These are phyloP conservation scores for Magnusiomyces paraingens DNA, from an alignment of 1,139 yeast genomes.

Conservation along the genomic window DNA sequence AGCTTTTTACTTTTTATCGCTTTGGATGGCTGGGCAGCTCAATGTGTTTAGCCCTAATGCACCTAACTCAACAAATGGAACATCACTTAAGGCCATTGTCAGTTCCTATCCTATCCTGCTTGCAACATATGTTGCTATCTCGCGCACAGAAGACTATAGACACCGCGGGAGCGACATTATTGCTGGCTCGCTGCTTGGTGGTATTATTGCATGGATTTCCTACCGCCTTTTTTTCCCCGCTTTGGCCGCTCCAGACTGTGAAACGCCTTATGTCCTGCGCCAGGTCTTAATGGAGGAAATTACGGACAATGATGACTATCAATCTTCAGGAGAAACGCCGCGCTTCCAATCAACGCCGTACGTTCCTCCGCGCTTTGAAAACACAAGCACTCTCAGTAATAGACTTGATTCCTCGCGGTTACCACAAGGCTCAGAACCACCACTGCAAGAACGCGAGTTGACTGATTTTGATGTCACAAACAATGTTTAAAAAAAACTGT, in stretches of 20 bases:
- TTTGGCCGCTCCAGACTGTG: conserved; percentile 7
- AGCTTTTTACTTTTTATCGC: conserved; percentile 52
- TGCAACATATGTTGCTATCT: conserved; percentile 14
- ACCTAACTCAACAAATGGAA: background rate
- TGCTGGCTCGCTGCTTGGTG: conserved; percentile 51
- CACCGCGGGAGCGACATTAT: conserved; percentile 68
- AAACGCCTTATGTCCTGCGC: conserved; percentile 6
- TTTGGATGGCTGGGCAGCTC: conserved; percentile 60
- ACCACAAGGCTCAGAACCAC: too few relatives aligned
- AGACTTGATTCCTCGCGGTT: too few relatives aligned
- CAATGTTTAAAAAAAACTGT: too few relatives aligned
- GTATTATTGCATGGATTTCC: conserved; percentile 41
- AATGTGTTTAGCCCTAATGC: conserved; percentile 28
- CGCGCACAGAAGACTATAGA: conserved; percentile 52
- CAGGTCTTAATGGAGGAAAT: too few relatives aligned
- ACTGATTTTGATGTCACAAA: too few relatives aligned
- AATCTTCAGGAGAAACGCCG: too few relatives aligned
- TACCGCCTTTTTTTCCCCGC: conserved; percentile 30
- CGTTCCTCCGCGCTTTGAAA: too few relatives aligned
- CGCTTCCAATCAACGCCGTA: too few relatives aligned
- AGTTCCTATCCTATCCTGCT: conserved; percentile 10
- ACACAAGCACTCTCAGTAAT: too few relatives aligned
- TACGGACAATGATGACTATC: too few relatives aligned
- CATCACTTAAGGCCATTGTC: background rate
- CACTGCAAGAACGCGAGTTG: too few relatives aligned